These are phyloP conservation scores for Scheffersomyces lignosus DNA, from an alignment of 805 yeast genomes.

Conservation along the genomic window DNA sequence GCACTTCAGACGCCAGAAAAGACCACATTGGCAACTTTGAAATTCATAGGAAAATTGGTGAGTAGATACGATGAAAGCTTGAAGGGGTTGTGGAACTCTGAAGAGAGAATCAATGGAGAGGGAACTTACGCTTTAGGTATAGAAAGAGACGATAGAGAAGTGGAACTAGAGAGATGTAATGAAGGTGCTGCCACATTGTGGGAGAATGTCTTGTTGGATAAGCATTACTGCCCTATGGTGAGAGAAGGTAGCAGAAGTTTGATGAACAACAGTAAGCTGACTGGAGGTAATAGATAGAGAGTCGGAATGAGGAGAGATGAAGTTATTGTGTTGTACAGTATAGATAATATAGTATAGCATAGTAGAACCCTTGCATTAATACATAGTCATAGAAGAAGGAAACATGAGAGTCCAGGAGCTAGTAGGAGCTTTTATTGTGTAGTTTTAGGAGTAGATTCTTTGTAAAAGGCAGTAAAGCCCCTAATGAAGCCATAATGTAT, in stretches of 20 bases:
- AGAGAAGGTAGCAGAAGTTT: constrained; percentile 57
- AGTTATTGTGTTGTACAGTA: too few species aligned
- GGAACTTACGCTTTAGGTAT: constrained; percentile 54
- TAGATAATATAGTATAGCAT: too few species aligned
- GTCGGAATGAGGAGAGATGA: too few species aligned
- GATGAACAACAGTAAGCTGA: constrained; percentile 37
- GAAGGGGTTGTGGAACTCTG: constrained; percentile 78
- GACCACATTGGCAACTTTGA: constrained; percentile 72
- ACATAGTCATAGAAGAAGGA: too few species aligned
- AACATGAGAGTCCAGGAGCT: too few species aligned
- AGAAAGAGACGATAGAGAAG: constrained; percentile 45
- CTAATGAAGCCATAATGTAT: too few species aligned
- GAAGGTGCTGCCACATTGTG: constrained; percentile 88
- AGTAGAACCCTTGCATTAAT: too few species aligned
- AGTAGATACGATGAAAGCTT: constrained; percentile 68
- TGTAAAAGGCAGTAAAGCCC: too few species aligned
- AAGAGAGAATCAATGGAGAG: constrained; percentile 86
- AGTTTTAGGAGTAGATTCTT: too few species aligned
- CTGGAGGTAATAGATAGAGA: constrained; percentile 7
- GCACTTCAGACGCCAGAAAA: constrained; percentile 83
- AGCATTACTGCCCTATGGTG: constrained; percentile 84
- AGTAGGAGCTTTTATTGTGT: too few species aligned
- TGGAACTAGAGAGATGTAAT: constrained; percentile 72
- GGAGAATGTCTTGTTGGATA: constrained; percentile 78
- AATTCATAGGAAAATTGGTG: constrained; percentile 74